Percentiles rank a stretch among this genome's conserved stretches.
These are phyloP conservation scores for Tetrapisispora namnaoensis DNA, from an alignment of 805 yeast species.

Conservation along the genomic window DNA sequence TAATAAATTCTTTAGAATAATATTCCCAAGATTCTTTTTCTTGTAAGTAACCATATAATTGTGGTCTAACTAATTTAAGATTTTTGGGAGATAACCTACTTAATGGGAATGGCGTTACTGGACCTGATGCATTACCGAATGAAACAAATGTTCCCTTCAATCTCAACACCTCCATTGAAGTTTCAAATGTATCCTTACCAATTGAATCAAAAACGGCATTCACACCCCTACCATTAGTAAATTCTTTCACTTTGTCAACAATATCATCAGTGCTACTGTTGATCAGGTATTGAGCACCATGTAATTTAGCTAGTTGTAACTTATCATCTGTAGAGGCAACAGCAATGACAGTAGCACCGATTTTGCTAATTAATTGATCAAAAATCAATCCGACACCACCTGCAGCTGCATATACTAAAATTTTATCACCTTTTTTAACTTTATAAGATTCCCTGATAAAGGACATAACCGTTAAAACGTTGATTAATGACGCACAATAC, in stretches of 20 bases:
- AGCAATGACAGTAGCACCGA: conserved; percentile 79
- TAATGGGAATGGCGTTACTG: conserved; percentile 59
- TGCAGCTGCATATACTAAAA: conserved; percentile 86
- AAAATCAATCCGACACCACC: conserved; percentile 84
- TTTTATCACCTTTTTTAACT: conserved; percentile 59
- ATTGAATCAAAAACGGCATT: conserved; percentile 61
- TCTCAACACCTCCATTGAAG: conserved; percentile 49
- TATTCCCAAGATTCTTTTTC: conserved; percentile 48
- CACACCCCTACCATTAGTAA: conserved; percentile 61
- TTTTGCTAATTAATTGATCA: conserved; percentile 48
- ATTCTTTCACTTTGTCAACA: conserved; percentile 42
- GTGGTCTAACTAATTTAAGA: conserved; percentile 57
- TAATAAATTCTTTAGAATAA: conserved; percentile 35
- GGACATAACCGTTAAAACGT: conserved; percentile 73
- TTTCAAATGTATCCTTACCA: conserved; percentile 68
- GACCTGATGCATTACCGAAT: conserved; percentile 82
- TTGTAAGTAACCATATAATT: conserved; percentile 41
- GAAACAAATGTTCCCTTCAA: conserved; percentile 67
- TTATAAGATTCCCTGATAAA: conserved; percentile 56
- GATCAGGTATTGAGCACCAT: conserved; percentile 72
- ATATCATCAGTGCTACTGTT: conserved; percentile 48
- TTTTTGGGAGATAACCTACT: conserved; percentile 49
- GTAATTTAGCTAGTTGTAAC: conserved; percentile 48
- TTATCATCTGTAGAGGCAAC: conserved; percentile 73
- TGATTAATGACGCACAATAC: conserved; percentile 54